Evolutionary conservation across 2,329 filamentous ascomycete species (phyloP).

Genomic region (Dactylonectria macrodidyma): DNA sequence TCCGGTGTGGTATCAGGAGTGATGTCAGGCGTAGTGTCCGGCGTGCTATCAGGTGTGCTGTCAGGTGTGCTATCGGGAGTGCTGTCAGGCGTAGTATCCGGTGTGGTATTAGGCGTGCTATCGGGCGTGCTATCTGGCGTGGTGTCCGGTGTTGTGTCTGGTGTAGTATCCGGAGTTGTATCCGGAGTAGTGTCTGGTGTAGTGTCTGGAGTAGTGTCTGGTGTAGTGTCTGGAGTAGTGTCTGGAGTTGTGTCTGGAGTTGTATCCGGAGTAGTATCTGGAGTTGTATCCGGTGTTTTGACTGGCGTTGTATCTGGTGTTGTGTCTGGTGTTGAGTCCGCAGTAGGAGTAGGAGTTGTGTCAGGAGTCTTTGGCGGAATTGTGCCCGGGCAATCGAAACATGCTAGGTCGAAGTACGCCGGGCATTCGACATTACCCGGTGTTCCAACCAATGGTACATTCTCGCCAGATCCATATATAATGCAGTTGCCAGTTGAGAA

Average conservation of each 20-base stretch:
- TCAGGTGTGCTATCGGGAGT: not conserved
- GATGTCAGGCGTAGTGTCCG: not conserved
- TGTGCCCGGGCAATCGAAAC: constrained; percentile 3
- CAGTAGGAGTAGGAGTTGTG: not conserved
- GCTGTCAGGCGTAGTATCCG: not conserved
- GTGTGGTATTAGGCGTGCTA: not conserved
- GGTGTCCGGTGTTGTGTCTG: not conserved
- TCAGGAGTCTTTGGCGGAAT: not conserved
- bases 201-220: not conserved
- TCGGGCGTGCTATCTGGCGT: not conserved
- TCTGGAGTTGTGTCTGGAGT: not conserved
- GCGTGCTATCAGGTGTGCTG: not conserved
- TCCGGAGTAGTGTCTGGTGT: not conserved
- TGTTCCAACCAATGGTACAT: not conserved
- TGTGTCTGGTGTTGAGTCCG: no score
- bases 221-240: not conserved
- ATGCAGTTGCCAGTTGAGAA: not conserved
- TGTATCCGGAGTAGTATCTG: not conserved
- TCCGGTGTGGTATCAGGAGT: not conserved
- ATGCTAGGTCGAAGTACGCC: constrained; percentile 2
- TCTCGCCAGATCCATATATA: not conserved
- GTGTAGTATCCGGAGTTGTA: not conserved
- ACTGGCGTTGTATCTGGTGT: not conserved
- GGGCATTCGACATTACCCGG: not conserved
- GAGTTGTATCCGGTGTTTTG: not conserved